These are phyloP conservation scores for Penicillium coffeae DNA, from an alignment of 495 filamentous ascomycete species.

Conservation along the genomic window DNA sequence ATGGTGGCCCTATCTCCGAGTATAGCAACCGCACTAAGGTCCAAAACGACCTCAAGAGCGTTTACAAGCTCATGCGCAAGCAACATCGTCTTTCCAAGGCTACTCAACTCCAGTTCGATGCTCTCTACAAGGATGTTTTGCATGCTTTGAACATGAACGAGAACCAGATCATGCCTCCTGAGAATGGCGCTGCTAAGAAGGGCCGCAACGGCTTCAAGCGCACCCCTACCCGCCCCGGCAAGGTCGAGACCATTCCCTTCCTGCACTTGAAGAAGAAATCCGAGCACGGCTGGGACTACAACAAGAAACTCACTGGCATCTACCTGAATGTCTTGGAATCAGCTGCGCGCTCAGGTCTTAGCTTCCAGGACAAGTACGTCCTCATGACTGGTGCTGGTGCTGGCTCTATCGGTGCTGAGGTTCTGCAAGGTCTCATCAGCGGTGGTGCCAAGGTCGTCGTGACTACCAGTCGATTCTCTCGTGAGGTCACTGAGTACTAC, in stretches of 20 bases:
- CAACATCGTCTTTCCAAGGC: constrained; percentile 95
- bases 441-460: constrained; percentile 95
- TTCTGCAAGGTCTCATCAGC: constrained; percentile 92
- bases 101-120: constrained; percentile 91
- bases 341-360: constrained; percentile 79
- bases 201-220: constrained; percentile 53
- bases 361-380: constrained; percentile 91
- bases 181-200: constrained; percentile 69
- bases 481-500: constrained; percentile 98
- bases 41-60: constrained; percentile 85
- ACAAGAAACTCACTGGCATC: constrained; percentile 89
- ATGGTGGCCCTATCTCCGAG: constrained; percentile 95
- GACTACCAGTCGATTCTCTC: constrained; percentile 93
- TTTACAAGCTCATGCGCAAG: constrained; percentile 96
- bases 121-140: constrained; percentile 86
- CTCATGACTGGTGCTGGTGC: constrained; percentile 98
- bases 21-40: constrained; percentile 98
- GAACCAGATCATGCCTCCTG: constrained; percentile 87
- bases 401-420: constrained; percentile 97
- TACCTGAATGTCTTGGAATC: constrained; percentile 90
- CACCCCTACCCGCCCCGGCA: constrained; percentile 68
- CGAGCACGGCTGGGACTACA: constrained; percentile 96
- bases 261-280: constrained; percentile 94
- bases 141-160: constrained; percentile 95
- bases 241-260: constrained; percentile 97